These are phyloP conservation scores for Neurospora sp. DNA, from an alignment of 495 filamentous ascomycete genomes.

Conservation along the genomic window DNA sequence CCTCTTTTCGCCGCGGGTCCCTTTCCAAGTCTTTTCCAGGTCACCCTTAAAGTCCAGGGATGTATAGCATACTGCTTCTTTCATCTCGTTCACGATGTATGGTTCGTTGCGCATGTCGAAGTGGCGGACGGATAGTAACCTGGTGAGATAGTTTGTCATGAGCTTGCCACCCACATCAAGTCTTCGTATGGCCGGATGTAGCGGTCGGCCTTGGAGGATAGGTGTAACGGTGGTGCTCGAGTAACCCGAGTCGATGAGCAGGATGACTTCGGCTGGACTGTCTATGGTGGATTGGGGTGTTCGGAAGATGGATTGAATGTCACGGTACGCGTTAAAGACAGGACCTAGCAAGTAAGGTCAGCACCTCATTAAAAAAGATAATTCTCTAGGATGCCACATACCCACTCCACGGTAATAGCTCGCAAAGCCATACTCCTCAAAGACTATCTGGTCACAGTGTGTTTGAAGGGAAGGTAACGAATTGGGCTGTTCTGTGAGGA, in stretches of 20 bases:
- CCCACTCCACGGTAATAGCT: slow-evolving; percentile 69
- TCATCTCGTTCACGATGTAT: slow-evolving; percentile 89
- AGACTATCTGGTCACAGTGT: slow-evolving; percentile 91
- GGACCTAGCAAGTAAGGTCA: slow-evolving; percentile 28
- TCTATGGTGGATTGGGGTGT: slow-evolving; percentile 33
- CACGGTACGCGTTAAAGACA: slow-evolving; percentile 75
- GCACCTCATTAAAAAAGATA: neutral
- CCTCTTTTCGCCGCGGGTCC: slow-evolving; percentile 45
- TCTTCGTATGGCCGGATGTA: slow-evolving; percentile 73
- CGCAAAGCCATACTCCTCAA: slow-evolving; percentile 95
- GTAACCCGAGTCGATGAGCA: slow-evolving; percentile 85
- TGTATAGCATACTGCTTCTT: slow-evolving; percentile 81
- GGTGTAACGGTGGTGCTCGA: slow-evolving; percentile 92
- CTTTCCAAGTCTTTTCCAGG: slow-evolving; percentile 77
- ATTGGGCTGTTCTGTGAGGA: slow-evolving; percentile 90
- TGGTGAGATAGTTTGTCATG: slow-evolving; percentile 88
- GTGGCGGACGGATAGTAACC: slow-evolving; percentile 78
- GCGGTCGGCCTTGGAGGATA: slow-evolving; percentile 64
- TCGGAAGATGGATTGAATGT: slow-evolving; percentile 55
- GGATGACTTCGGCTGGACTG: slow-evolving; percentile 64
- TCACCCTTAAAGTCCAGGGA: slow-evolving; percentile 68
- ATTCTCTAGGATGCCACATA: slow-evolving; percentile 25
- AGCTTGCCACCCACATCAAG: slow-evolving; percentile 89
- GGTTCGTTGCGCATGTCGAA: slow-evolving; percentile 92
- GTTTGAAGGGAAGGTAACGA: slow-evolving; percentile 67